Evolutionary conservation across 2,329 filamentous ascomycete species (phyloP).

Genomic region (Plenodomus lindquistii): DNA sequence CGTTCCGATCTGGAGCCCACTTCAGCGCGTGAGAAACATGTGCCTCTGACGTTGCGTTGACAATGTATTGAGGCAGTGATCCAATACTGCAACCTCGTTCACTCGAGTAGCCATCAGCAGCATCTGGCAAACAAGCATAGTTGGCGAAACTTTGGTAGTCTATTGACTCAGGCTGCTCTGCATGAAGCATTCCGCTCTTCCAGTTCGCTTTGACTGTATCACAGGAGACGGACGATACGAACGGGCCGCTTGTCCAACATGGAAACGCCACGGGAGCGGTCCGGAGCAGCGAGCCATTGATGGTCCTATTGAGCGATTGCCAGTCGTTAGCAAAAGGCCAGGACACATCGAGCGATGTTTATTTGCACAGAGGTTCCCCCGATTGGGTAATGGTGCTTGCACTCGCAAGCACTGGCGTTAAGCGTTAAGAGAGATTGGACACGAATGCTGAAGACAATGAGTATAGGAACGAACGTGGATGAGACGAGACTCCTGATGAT

Average conservation of each 20-base stretch:
- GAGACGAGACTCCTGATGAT: no score
- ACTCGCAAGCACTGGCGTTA: no score
- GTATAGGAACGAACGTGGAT: no score
- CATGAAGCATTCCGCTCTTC: slow-evolving; percentile 35
- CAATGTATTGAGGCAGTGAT: no score
- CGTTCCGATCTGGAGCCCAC: slow-evolving; percentile 17
- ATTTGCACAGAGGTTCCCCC: no score
- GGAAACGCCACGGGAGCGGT: not conserved
- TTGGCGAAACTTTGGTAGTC: not conserved
- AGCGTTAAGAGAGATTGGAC: no score
- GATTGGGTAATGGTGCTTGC: no score
- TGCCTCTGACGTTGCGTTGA: slow-evolving; percentile 6
- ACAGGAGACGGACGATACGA: slow-evolving; percentile 29
- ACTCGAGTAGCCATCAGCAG: no score
- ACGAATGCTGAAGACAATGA: no score
- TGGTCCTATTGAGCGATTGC: not conserved
- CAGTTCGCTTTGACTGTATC: slow-evolving; percentile 29
- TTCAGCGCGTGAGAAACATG: slow-evolving; percentile 35
- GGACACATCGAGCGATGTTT: not conserved
- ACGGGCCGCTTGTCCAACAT: slow-evolving; percentile 30
- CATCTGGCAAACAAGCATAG: no score
- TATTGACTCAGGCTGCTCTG: slow-evolving; percentile 37
- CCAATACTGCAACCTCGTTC: no score
- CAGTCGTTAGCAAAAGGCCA: not conserved
- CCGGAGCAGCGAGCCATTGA: not conserved